These are phyloP conservation scores for Aquilaria yunnanensis DNA, from an alignment of 345 rosid genomes.

Conservation along the genomic window DNA sequence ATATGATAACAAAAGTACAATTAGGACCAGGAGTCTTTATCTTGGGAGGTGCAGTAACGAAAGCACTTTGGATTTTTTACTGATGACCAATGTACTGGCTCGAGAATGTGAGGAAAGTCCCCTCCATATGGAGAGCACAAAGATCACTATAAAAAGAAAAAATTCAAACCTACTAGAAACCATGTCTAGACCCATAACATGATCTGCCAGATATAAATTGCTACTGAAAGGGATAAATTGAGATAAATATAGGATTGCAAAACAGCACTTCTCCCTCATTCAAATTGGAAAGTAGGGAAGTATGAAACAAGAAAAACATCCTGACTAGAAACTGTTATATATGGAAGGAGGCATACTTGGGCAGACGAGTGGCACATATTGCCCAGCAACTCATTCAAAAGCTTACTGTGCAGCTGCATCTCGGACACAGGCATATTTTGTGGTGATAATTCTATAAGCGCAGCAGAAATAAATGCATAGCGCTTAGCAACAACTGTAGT, in stretches of 20 bases:
- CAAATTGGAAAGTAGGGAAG: too few species aligned
- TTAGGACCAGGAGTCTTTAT: too few species aligned
- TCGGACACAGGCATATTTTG: constrained; percentile 78
- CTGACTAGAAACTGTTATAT: not conserved
- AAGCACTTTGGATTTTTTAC: too few species aligned
- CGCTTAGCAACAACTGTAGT: constrained; percentile 91
- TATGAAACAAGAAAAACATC: not conserved
- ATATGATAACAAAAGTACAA: too few species aligned
- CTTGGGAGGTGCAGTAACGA: too few species aligned
- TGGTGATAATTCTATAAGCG: constrained; percentile 83
- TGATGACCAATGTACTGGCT: too few species aligned
- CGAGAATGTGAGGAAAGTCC: too few species aligned
- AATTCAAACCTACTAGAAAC: not conserved
- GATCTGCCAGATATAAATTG: too few species aligned
- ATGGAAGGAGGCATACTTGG: constrained; percentile 49
- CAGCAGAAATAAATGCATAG: constrained; percentile 90
- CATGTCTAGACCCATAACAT: not conserved
- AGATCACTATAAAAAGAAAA: not conserved
- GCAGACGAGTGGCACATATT: constrained; percentile 97
- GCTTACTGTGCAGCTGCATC: constrained; percentile 55
- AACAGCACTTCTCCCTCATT: too few species aligned
- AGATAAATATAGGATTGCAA: not conserved
- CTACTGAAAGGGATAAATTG: not conserved
- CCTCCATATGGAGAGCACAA: too few species aligned
- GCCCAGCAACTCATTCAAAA: constrained; percentile 69